phyloP scores from a whole-genome alignment of 1,139 yeast genomes.

The Hansenula anomala region DNA sequence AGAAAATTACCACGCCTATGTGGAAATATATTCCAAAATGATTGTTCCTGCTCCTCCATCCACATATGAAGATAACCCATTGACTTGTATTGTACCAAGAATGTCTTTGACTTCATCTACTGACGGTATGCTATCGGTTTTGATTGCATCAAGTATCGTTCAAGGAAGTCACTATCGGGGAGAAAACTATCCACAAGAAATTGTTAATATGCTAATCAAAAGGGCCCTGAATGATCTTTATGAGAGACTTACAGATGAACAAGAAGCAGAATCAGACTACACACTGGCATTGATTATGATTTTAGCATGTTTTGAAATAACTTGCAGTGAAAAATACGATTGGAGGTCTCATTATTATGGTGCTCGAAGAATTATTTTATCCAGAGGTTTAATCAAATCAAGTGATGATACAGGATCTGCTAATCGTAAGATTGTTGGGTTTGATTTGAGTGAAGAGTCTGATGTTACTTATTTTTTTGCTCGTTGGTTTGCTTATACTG shows the following conservation, averaged over 20 bases:
- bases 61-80: slow-evolving; percentile 60
- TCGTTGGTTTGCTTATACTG: slow-evolving; percentile 71
- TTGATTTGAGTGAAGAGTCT: slow-evolving; percentile 22
- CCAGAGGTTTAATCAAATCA: slow-evolving; percentile 43
- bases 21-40: slow-evolving; percentile 54
- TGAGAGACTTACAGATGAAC: slow-evolving; percentile 43
- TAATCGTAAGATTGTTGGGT: slow-evolving; percentile 5
- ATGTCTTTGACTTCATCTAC: slow-evolving; percentile 64
- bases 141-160: slow-evolving; percentile 65
- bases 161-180: slow-evolving; percentile 29
- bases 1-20: slow-evolving; percentile 54
- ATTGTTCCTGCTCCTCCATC: slow-evolving; percentile 67
- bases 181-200: slow-evolving; percentile 22
- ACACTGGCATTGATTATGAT: slow-evolving; percentile 62
- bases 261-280: slow-evolving; percentile 56
- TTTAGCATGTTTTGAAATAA: slow-evolving; percentile 60
- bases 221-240: slow-evolving; percentile 57
- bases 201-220: slow-evolving; percentile 44
- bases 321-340: slow-evolving; percentile 39
- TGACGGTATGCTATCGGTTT: slow-evolving; percentile 45
- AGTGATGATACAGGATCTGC: slow-evolving; percentile 13
- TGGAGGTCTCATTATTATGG: slow-evolving; percentile 69
- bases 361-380: slow-evolving; percentile 60
- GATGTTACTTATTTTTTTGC: slow-evolving; percentile 56
- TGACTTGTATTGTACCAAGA: slow-evolving; percentile 58